Evolutionary conservation across 2,329 filamentous ascomycete genomes (phyloP).

Genomic region (Curvularia sp.): DNA sequence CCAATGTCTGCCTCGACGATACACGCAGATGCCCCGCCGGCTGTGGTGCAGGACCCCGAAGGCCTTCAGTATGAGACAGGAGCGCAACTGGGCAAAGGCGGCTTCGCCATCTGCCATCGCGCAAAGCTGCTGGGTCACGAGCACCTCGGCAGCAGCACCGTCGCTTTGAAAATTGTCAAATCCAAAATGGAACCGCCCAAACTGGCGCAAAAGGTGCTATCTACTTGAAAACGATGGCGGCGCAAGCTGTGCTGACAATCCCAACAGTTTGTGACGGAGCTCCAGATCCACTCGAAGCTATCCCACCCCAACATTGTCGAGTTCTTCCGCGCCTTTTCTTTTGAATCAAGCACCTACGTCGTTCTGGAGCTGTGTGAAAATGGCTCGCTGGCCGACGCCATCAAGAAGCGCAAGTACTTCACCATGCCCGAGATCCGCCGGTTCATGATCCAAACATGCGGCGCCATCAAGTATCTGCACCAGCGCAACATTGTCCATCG

Average conservation of each 20-base stretch:
- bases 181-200: constrained; percentile 79
- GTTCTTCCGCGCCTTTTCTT: constrained; percentile 93
- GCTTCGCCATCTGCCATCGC: constrained; percentile 82
- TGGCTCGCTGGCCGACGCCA: constrained; percentile 96
- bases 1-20: constrained; percentile 54
- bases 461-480: constrained; percentile 98
- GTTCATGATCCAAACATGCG: constrained; percentile 92
- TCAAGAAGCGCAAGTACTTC: constrained; percentile 87
- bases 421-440: constrained; percentile 94
- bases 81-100: constrained; percentile 77
- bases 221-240: not conserved
- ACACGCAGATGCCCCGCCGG: constrained; percentile 59
- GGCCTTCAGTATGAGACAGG: constrained; percentile 77
- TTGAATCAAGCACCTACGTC: constrained; percentile 87
- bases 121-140: constrained; percentile 66
- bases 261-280: constrained; percentile 73
- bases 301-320: constrained; percentile 94
- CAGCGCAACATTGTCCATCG: constrained; percentile 94
- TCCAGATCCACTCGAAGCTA: constrained; percentile 99
- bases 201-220: constrained; percentile 80
- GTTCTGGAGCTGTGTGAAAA: constrained; percentile 94
- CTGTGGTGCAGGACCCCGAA: constrained; percentile 70
- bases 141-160: constrained; percentile 67
- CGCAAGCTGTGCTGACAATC: constrained; percentile 30
- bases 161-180: constrained; percentile 83